These are phyloP conservation scores for Sphaerulina musiva DNA, from an alignment of 2,329 filamentous ascomycete species.

Conservation along the genomic window DNA sequence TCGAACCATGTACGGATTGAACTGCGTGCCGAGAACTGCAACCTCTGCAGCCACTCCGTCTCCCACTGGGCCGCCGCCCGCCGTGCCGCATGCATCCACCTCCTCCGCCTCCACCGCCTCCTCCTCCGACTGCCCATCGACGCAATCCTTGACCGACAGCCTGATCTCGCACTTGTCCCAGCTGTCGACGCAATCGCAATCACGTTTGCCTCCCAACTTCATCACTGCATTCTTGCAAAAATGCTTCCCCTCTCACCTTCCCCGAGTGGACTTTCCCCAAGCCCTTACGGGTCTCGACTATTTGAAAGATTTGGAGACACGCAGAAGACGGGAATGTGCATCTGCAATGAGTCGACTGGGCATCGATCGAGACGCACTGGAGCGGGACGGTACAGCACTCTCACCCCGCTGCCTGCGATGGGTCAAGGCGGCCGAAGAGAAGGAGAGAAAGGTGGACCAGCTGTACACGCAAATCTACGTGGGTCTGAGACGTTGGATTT, in stretches of 20 bases:
- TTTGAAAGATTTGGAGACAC: slow-evolving; percentile 55
- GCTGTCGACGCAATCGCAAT: slow-evolving; percentile 54
- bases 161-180: slow-evolving; percentile 53
- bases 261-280: slow-evolving; percentile 58
- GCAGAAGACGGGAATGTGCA: slow-evolving; percentile 53
- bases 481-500: slow-evolving; percentile 57
- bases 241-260: slow-evolving; percentile 52
- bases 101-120: slow-evolving; percentile 3
- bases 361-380: slow-evolving; percentile 45
- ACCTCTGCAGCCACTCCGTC: slow-evolving; percentile 28
- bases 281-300: slow-evolving; percentile 61
- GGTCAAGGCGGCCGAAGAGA: slow-evolving; percentile 41
- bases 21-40: slow-evolving; percentile 50
- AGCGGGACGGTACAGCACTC: slow-evolving; percentile 43
- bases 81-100: slow-evolving; percentile 17
- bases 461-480: slow-evolving; percentile 58
- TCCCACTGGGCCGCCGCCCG: slow-evolving; percentile 23
- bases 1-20: slow-evolving; percentile 62
- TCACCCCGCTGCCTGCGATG: slow-evolving; percentile 51
- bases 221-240: slow-evolving; percentile 56
- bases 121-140: slow-evolving; percentile 23
- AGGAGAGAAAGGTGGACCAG: slow-evolving; percentile 47
- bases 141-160: slow-evolving; percentile 45
- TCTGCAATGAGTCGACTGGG: slow-evolving; percentile 50
- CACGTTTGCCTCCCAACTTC: slow-evolving; percentile 53